Base-by-base conservation (phyloP, 208 protist genomes). In the Acanthamoeba sp. region DNA sequence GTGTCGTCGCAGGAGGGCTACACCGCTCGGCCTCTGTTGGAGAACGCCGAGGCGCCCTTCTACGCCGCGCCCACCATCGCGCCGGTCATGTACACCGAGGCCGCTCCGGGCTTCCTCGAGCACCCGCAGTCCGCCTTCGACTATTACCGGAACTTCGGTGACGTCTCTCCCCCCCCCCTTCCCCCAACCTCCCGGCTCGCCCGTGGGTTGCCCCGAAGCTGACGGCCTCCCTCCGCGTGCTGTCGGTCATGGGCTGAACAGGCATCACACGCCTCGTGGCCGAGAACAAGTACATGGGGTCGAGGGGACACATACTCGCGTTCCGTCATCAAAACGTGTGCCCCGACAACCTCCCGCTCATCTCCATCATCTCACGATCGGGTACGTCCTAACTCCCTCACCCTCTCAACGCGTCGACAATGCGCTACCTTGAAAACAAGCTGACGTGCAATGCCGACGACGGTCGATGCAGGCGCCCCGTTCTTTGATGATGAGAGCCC, bases 311-410 rank as follows among this genome's bases (percentile, higher is more conserved):
- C 27, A 48, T 82, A 34, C 29, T 82, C 10, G 71, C 71, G 9
- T 82, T 82, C 71, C 71, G 71, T n/a, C 71, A 82, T 38, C 71
- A 34, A 24, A 82, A 38, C 71, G 71, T 82, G 71, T 82, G 71
- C 27, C 71, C 71, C 7, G 71, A 38, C 38, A 38, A 82, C 71
- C 36, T 82, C 6, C 71, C 71, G 1, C 71, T 82, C n/a, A 82
- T 82, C 34, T 52, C 71, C 24, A 22, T 82, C 32, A n/a, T 82
- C 27, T 82, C 71, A 2, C 16, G 71, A 40, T 82, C 71, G 1
- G 71, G 71, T 82, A 29, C 24, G 7, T 32, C 27, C 14, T 22
- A 16, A n/a, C 59, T 69, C n/a, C n/a, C n/a, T n/a, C n/a, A n/a
- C n/a, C n/a, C n/a, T n/a, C n/a, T n/a, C n/a, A n/a, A n/a, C n/a